Evolutionary conservation across 345 rosid species (phyloP).

Genomic region (Eucalyptus sp.): DNA sequence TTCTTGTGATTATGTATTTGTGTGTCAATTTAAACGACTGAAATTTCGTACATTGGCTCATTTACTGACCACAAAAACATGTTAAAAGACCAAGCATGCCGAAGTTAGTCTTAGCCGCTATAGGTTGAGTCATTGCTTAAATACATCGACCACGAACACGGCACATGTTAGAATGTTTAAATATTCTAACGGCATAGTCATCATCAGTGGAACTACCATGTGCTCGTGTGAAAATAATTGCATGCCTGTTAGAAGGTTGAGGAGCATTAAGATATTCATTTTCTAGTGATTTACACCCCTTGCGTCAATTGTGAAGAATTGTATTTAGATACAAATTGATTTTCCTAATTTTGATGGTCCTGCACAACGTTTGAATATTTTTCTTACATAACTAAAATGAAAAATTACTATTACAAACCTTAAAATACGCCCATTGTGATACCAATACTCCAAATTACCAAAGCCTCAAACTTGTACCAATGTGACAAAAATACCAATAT

Average conservation of each 20-base stretch:
- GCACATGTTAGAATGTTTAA: not conserved
- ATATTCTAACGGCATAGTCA: not conserved
- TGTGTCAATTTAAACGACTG: not conserved
- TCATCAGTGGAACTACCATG: not conserved
- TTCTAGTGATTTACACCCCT: not conserved
- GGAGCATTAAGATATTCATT: not conserved
- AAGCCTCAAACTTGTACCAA: rapidly evolving
- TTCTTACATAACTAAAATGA: not conserved
- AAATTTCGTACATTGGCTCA: not conserved
- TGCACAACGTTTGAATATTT: not conserved
- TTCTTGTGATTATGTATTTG: no score
- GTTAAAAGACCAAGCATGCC: not conserved
- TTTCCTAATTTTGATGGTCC: not conserved
- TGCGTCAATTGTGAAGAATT: not conserved
- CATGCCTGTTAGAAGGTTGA: not conserved
- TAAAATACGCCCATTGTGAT: rapidly evolving
- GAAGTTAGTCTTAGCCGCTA: not conserved
- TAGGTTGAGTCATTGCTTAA: not conserved
- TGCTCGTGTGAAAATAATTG: not conserved
- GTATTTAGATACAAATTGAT: not conserved
- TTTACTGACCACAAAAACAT: not conserved
- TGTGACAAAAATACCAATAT: rapidly evolving
- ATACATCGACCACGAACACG: not conserved
- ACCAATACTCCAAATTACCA: not conserved
- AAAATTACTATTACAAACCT: not conserved